Evolutionary conservation across 805 yeast species (phyloP).

Genomic region (Wickerhamiella vanderwaltii): DNA sequence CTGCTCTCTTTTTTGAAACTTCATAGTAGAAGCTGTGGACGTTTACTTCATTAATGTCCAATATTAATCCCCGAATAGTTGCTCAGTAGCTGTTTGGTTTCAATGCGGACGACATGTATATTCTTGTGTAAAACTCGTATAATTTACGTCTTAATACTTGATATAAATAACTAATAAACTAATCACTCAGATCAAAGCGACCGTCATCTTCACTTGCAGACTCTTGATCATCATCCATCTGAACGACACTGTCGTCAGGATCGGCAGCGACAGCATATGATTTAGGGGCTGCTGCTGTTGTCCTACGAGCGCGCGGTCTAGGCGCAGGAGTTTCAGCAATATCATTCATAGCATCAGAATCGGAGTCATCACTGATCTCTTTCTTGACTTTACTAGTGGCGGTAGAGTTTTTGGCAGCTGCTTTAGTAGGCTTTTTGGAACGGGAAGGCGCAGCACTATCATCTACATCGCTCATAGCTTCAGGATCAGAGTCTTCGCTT

Average conservation of each 20-base stretch:
- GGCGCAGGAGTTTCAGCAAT: background rate
- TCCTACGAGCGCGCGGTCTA: background rate
- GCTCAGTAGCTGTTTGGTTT: conserved; percentile 21
- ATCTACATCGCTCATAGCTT: conserved; percentile 10
- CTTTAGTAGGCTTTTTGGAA: background rate
- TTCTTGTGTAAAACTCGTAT: no score
- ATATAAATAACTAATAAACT: no score
- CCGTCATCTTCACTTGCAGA: background rate
- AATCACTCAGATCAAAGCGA: conserved; percentile 1
- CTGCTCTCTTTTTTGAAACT: no score
- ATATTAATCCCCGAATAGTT: conserved; percentile 23
- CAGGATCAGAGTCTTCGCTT: conserved; percentile 12
- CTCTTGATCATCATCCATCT: background rate
- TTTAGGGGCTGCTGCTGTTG: conserved; percentile 2
- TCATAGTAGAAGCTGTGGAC: no score
- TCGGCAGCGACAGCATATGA: background rate
- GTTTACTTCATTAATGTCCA: conserved; percentile 19
- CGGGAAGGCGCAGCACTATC: background rate
- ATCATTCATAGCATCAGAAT: background rate
- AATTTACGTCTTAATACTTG: background rate
- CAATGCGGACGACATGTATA: conserved; percentile 22
- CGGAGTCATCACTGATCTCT: background rate
- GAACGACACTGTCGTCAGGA: conserved; percentile 5
- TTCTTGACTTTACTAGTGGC: background rate
- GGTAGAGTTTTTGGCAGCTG: conserved; percentile 7